phyloP scores from a whole-genome alignment of 1,139 yeast species.

The Suhomyces terraborum region DNA sequence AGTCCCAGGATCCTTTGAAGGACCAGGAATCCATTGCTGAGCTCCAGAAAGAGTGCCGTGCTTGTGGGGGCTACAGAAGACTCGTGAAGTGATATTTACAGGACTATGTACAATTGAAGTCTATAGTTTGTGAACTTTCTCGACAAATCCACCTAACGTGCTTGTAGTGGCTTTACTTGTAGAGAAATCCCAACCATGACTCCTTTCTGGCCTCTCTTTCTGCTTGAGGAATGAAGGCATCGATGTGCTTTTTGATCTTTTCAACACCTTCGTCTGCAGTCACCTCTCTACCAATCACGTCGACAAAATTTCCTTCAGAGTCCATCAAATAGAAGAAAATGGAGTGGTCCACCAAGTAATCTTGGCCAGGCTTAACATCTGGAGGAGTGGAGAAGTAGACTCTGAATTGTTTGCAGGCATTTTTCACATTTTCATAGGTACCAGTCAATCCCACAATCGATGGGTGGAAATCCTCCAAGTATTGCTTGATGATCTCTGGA shows the following conservation, averaged over 20 bases:
- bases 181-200: slow-evolving; percentile 58
- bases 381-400: slow-evolving; percentile 97
- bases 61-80: slow-evolving; percentile 54
- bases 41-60: slow-evolving; percentile 50
- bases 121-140: too few species aligned
- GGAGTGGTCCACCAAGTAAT: slow-evolving; percentile 93
- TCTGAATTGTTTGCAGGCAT: slow-evolving; percentile 81
- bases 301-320: slow-evolving; percentile 92
- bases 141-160: too few species aligned
- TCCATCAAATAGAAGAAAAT: slow-evolving; percentile 96
- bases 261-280: slow-evolving; percentile 78
- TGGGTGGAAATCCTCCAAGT: slow-evolving; percentile 85
- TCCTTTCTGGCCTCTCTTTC: slow-evolving; percentile 62
- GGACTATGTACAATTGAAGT: slow-evolving; percentile 2
- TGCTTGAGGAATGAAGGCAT: slow-evolving; percentile 70
- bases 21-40: slow-evolving; percentile 50
- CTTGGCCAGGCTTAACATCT: slow-evolving; percentile 90
- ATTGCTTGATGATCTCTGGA: slow-evolving; percentile 77
- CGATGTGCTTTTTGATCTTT: slow-evolving; percentile 74
- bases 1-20: slow-evolving; percentile 46
- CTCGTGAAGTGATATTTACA: slow-evolving; percentile 24
- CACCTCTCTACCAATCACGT: slow-evolving; percentile 90
- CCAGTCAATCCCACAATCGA: slow-evolving; percentile 91
- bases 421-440: slow-evolving; percentile 77
- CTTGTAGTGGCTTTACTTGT: too few species aligned